Evolutionary conservation across 495 filamentous ascomycete genomes (phyloP).

Genomic region (Podospora didyma): DNA sequence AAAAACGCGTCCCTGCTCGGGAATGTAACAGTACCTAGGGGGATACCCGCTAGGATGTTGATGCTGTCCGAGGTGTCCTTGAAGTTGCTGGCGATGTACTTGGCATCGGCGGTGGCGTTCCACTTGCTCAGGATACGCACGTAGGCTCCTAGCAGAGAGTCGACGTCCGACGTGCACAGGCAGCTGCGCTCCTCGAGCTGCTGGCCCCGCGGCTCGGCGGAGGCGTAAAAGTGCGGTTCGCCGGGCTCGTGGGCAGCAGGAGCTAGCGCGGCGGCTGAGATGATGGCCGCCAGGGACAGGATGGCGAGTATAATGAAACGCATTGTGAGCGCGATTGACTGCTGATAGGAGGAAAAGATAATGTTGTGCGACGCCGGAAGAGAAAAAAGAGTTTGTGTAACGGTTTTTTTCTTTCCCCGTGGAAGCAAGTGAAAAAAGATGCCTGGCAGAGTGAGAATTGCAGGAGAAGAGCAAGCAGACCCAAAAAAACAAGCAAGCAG

Average conservation of each 20-base stretch:
- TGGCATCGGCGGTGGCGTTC: constrained; percentile 17
- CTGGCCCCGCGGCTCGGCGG: too few species aligned
- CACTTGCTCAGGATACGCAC: constrained; percentile 21
- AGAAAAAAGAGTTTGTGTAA: neutral
- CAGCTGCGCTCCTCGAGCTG: constrained; percentile 6
- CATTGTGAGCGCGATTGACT: too few species aligned
- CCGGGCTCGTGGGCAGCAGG: too few species aligned
- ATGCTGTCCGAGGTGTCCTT: constrained; percentile 28
- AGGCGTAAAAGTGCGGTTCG: too few species aligned
- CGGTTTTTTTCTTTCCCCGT: neutral
- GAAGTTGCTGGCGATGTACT: constrained; percentile 20
- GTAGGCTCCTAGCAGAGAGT: constrained; percentile 20
- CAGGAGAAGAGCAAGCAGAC: too few species aligned
- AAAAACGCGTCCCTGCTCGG: constrained; percentile 22
- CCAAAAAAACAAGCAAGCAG: too few species aligned
- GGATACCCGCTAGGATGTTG: constrained; percentile 23
- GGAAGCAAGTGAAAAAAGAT: too few species aligned
- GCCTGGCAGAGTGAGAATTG: too few species aligned
- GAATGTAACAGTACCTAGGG: constrained; percentile 25
- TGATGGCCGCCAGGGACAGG: constrained; percentile 9
- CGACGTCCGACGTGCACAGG: constrained; percentile 15
- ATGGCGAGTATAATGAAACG: constrained; percentile 8
- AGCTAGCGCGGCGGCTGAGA: neutral
- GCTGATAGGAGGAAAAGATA: too few species aligned
- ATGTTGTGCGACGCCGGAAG: too few species aligned